These are phyloP conservation scores for Salix arbutifolia DNA, from an alignment of 345 rosid species.

Conservation along the genomic window DNA sequence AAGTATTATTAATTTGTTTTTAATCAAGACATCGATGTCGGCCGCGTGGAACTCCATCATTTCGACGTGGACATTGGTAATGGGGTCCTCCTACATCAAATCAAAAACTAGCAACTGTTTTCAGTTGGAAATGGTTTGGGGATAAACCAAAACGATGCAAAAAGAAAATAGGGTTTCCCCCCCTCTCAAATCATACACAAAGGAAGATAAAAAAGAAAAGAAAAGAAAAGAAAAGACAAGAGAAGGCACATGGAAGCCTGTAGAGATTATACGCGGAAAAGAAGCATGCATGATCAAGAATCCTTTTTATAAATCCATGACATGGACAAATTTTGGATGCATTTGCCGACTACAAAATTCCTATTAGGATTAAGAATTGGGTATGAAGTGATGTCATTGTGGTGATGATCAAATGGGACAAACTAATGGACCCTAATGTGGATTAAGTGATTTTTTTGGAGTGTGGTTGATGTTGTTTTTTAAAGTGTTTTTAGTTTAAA, in stretches of 20 bases:
- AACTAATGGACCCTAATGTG: not conserved
- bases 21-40: conserved; percentile 10
- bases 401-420: conserved; percentile 6
- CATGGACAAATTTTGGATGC: not conserved
- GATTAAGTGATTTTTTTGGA: too few species aligned
- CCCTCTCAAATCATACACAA: not conserved
- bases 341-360: not conserved
- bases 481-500: too few species aligned
- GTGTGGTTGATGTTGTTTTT: too few species aligned
- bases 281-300: not conserved
- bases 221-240: not conserved
- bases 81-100: conserved; percentile 16
- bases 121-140: conserved; percentile 6
- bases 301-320: not conserved
- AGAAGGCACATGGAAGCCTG: not conserved
- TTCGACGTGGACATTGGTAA: conserved; percentile 30
- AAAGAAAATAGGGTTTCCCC: not conserved
- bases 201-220: not conserved
- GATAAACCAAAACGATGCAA: not conserved
- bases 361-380: not conserved
- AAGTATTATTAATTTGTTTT: not conserved
- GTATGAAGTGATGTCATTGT: conserved; percentile 5
- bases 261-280: not conserved
- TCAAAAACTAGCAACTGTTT: conserved; percentile 10
- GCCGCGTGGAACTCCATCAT: conserved; percentile 30